Conservation (phyloP, 2,329 filamentous ascomycete species). For the Colletotrichum chrysophilum region DNA sequence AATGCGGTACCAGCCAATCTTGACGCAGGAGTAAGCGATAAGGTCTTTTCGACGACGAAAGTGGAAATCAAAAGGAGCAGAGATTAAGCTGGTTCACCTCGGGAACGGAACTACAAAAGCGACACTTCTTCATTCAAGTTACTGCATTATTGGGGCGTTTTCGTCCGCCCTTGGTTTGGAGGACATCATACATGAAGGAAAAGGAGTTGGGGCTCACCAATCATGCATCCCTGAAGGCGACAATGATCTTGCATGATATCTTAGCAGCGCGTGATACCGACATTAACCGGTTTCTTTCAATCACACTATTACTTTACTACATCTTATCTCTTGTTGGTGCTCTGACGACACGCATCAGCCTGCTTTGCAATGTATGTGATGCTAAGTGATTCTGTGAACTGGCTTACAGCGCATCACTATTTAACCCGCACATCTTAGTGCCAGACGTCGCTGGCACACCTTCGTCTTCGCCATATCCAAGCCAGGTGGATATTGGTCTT, state of each 20-base stretch:
- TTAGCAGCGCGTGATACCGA: not conserved
- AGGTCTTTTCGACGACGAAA: not conserved
- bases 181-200: not conserved
- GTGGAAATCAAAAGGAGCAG: not conserved
- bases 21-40: not conserved
- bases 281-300: not conserved
- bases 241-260: conserved; percentile 8
- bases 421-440: not conserved
- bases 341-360: not conserved
- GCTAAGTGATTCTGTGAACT: not conserved
- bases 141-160: conserved; percentile 8
- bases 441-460: not conserved
- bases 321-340: not conserved
- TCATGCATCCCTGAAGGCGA: not conserved
- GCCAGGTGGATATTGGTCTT: not conserved
- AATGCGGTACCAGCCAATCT: conserved; percentile 54
- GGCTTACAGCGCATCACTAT: not conserved
- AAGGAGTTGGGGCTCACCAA: not conserved
- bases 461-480: not conserved
- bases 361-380: not conserved
- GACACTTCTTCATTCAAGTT: not conserved
- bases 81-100: not conserved
- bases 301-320: not conserved
- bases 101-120: conserved; percentile 7
- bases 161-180: not conserved